Evolutionary conservation across 2,329 filamentous ascomycete genomes (phyloP).

Genomic region (Huntiella abstrusa): DNA sequence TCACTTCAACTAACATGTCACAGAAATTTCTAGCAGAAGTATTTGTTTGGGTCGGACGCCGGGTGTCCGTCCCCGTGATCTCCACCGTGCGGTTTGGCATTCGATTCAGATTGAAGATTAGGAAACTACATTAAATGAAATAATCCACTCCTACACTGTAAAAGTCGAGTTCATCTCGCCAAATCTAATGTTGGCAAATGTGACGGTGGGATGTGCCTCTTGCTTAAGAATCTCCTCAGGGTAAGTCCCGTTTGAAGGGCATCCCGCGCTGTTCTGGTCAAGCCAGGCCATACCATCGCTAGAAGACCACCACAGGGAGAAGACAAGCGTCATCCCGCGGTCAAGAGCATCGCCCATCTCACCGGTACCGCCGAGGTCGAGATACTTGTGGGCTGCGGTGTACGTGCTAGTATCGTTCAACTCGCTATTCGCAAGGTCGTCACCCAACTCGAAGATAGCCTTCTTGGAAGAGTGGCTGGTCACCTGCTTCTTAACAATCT

Average conservation of each 20-base stretch:
- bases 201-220: constrained; percentile 20
- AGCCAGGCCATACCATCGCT: constrained; percentile 54
- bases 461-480: constrained; percentile 15
- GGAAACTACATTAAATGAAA: neutral
- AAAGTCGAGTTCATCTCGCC: constrained; percentile 28
- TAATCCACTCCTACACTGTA: neutral
- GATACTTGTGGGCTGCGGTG: constrained; percentile 22
- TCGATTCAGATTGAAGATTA: constrained; percentile 7
- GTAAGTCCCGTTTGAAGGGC: constrained; percentile 14
- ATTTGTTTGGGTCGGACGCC: constrained; percentile 23
- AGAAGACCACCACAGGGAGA: constrained; percentile 39
- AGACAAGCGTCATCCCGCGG: constrained; percentile 43
- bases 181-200: constrained; percentile 31
- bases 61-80: constrained; percentile 21
- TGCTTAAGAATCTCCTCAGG: constrained; percentile 14
- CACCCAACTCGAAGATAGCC: constrained; percentile 21
- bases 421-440: too few species aligned
- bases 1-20: neutral
- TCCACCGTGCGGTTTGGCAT: constrained; percentile 18
- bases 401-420: too few species aligned
- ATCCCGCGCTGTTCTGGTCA: constrained; percentile 36
- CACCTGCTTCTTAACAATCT: constrained; percentile 26
- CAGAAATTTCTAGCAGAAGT: constrained; percentile 20
- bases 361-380: constrained; percentile 33
- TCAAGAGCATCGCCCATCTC: constrained; percentile 35